Percentiles rank a stretch among this genome's conserved stretches.
phyloP scores from a whole-genome alignment of 805 yeast genomes.

The Metschnikowia shivogae region DNA sequence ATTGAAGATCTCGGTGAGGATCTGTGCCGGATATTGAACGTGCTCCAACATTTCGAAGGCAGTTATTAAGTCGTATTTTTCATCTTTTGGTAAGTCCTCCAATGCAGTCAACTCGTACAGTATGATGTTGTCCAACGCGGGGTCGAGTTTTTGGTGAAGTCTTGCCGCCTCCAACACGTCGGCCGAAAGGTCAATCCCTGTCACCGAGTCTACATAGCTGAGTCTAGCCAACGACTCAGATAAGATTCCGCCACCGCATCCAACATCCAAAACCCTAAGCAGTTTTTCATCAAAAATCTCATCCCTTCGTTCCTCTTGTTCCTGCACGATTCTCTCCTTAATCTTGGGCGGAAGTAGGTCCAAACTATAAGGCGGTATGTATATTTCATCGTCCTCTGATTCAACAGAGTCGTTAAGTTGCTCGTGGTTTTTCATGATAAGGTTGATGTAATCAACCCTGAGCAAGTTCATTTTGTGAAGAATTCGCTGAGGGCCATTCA shows the following conservation, averaged over 20 bases:
- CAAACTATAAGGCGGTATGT: constrained; percentile 73
- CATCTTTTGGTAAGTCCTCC: constrained; percentile 48
- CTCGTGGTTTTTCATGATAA: constrained; percentile 47
- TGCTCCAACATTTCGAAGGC: constrained; percentile 96
- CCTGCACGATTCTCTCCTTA: constrained; percentile 41
- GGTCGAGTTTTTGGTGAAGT: constrained; percentile 64
- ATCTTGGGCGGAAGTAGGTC: constrained; percentile 62
- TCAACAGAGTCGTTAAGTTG: constrained; percentile 33
- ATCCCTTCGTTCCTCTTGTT: constrained; percentile 47
- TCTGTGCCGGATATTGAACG: constrained; percentile 77
- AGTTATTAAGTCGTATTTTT: constrained; percentile 71
- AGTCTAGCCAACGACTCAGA: constrained; percentile 83
- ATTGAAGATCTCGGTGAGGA: constrained; percentile 62
- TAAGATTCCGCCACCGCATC: constrained; percentile 98
- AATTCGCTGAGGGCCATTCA: constrained; percentile 86
- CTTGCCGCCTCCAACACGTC: constrained; percentile 82
- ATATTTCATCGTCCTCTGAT: constrained; percentile 44
- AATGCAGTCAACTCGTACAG: constrained; percentile 58
- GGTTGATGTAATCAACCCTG: constrained; percentile 80
- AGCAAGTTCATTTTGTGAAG: constrained; percentile 91
- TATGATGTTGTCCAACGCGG: constrained; percentile 51
- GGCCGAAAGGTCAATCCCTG: constrained; percentile 80
- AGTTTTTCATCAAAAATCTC: constrained; percentile 32
- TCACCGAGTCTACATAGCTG: constrained; percentile 56
- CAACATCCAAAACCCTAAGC: constrained; percentile 72